Evolutionary conservation across 495 filamentous ascomycete species (phyloP), one percentile per base, ranked within the genome.

Genomic region (Hypomontagnella monticulosa): DNA sequence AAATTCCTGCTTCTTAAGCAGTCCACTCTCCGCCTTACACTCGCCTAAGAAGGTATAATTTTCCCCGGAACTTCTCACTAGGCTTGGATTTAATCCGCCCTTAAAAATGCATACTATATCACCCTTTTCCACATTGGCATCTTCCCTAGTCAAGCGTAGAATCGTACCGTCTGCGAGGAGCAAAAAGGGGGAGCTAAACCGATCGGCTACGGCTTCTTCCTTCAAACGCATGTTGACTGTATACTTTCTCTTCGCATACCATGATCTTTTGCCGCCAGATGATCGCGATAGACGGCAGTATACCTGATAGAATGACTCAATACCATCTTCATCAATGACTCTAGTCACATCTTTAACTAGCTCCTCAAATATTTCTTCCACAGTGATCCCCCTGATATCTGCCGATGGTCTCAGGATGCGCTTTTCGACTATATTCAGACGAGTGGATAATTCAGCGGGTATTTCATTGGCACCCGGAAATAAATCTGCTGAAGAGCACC

Each of bases 91-190:
- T 2, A 0, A 3, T 9, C 44, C 36, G 4, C 61, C 56, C 15
- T 61, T 61, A 32, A 69, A 57, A 1, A 61, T 0, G 32, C 61
- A 69, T 20, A 69, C 0, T 8, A 65, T 3, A 44, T 69, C 66
- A 2, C 46, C 42, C 4, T 38, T 8, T 14, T 16, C 30, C 8
- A 57, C 30, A 4, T 60, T 14, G 5, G n/a, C 43, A 43, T 61
- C 55, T 2, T 11, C 10, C 23, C 61, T 69, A 0, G 0, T 9
- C 20, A 53, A 2, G 3, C 18, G 0, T 9, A 61, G 9, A 15
- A 69, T 43, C 0, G 61, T 42, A 5, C 66, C 61, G 14, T 69
- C 61, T 4, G 1, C 1, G 2, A 69, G 55, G 9, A 69, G 47
- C 4, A 64, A 2, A 6, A 9, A 61, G 9, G 60, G 36, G 4